A percentile compares a stretch with the other conserved stretches of the same genome.
Conservation (phyloP, 192 early-diverging fungal genomes). For the Chytriomyces hyalinus region DNA sequence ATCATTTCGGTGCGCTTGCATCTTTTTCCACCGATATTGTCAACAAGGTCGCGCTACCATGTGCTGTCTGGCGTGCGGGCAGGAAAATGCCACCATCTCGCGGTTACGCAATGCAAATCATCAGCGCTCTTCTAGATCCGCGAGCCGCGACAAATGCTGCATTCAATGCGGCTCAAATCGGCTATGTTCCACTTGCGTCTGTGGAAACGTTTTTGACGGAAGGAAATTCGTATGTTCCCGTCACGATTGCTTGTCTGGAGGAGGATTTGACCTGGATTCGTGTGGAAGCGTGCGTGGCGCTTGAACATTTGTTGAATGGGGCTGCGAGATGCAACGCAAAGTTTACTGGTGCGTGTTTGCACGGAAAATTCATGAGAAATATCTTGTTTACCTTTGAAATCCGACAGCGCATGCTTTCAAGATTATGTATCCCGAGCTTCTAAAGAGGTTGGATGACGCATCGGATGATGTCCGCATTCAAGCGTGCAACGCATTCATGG, state of each 20-base stretch:
- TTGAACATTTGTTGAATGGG: conserved; percentile 36
- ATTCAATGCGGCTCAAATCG: background rate
- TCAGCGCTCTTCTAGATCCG: conserved; percentile 6
- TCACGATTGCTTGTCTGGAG: conserved; percentile 48
- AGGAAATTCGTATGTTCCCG: conserved; percentile 5
- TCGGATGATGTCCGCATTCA: conserved; percentile 53
- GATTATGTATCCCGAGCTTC: conserved; percentile 57
- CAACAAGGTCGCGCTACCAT: conserved; percentile 39
- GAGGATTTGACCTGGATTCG: conserved; percentile 50
- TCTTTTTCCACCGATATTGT: conserved; percentile 39
- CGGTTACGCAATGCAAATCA: conserved; percentile 32
- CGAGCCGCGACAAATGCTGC: background rate
- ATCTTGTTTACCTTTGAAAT: background rate
- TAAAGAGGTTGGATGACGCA: conserved; percentile 66
- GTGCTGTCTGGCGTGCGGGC: conserved; percentile 55
- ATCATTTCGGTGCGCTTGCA: conserved; percentile 36
- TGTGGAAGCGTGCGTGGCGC: conserved; percentile 32
- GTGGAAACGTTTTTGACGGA: background rate
- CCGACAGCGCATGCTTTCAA: conserved; percentile 47
- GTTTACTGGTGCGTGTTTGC: conserved; percentile 32
- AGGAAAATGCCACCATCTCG: conserved; percentile 41
- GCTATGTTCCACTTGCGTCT: conserved; percentile 1
- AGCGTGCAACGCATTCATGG: conserved; percentile 27
- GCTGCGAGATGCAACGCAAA: background rate
- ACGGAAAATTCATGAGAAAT: background rate